phyloP scores from a whole-genome alignment of 345 rosid genomes.

The Euphorbia lathyris region DNA sequence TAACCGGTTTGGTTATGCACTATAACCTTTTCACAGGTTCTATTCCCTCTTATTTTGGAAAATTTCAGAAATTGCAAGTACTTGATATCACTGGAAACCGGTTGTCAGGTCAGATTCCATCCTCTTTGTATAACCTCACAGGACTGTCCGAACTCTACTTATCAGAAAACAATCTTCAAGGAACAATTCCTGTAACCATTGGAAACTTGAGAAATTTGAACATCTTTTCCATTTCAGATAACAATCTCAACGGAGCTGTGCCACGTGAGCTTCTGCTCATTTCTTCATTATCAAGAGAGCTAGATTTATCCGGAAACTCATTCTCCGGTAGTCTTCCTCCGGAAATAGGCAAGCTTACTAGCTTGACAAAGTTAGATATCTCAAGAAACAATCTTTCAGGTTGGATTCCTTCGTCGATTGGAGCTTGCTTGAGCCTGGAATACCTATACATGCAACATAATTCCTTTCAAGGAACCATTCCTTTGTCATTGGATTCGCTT shows the following conservation, averaged over 20 bases:
- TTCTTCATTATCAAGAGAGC: slow-evolving; percentile 17
- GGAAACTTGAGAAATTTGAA: slow-evolving; percentile 9
- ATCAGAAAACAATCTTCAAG: slow-evolving; percentile 14
- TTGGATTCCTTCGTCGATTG: slow-evolving; percentile 22
- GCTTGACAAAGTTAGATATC: slow-evolving; percentile 13
- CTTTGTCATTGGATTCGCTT: slow-evolving; percentile 26
- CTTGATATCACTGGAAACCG: slow-evolving; percentile 1
- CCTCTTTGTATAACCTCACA: slow-evolving; percentile 23
- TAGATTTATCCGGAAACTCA: slow-evolving; percentile 29
- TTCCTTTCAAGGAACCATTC: slow-evolving; percentile 32
- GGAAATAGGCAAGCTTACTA: slow-evolving; percentile 16
- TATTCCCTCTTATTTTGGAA: slow-evolving; percentile 19
- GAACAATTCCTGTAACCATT: slow-evolving; percentile 14
- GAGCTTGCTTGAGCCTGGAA: slow-evolving; percentile 21
- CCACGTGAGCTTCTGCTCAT: slow-evolving; percentile 16
- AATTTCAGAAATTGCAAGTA: slow-evolving; percentile 2
- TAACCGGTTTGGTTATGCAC: slow-evolving; percentile 8
- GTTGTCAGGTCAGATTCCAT: slow-evolving; percentile 16
- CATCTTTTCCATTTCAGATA: slow-evolving; percentile 4
- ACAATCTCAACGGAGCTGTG: slow-evolving; percentile 27
- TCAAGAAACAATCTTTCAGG: slow-evolving; percentile 30
- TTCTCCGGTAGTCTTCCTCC: slow-evolving; percentile 27
- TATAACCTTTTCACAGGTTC: slow-evolving; percentile 15
- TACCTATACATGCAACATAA: slow-evolving; percentile 20
- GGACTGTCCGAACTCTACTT: not conserved